A percentile compares a stretch with the other conserved stretches of the same genome.
Conservation (phyloP, 306 rosid species). For the Hippophae rhamnoides region DNA sequence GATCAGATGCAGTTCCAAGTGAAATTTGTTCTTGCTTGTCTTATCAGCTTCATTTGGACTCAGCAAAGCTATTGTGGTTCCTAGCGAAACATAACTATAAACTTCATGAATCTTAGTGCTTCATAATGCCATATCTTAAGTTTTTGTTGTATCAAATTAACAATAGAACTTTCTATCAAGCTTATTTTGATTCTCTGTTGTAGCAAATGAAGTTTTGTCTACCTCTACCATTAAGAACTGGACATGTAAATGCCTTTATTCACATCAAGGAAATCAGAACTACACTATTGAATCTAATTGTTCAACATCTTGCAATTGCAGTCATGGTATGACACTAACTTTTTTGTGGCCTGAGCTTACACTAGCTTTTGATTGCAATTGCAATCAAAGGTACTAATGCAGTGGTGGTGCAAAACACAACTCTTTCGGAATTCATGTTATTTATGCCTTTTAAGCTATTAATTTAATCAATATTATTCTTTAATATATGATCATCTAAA, state of each 20-base stretch:
- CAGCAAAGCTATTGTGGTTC: constrained; percentile 61
- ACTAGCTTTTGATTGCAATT: no score
- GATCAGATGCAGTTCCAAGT: constrained; percentile 55
- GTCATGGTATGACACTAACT: constrained; percentile 47
- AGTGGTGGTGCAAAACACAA: no score
- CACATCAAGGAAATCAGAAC: constrained; percentile 38
- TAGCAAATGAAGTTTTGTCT: constrained; percentile 41
- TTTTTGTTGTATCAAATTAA: neutral
- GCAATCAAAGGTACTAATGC: no score
- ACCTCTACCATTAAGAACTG: constrained; percentile 33
- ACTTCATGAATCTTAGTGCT: neutral
- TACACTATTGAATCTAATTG: constrained; percentile 50
- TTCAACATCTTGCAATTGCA: constrained; percentile 78
- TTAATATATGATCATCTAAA: constrained; percentile 10
- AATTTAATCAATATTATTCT: neutral
- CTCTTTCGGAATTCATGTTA: no score
- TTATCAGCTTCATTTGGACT: constrained; percentile 49
- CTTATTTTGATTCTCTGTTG: constrained; percentile 19
- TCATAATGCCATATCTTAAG: constrained; percentile 6
- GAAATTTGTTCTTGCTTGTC: constrained; percentile 37
- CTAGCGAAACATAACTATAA: constrained; percentile 19
- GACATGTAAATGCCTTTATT: constrained; percentile 62
- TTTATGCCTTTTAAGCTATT: neutral
- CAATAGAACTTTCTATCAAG: constrained; percentile 1
- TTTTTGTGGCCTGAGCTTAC: constrained; percentile 7